These are phyloP conservation scores for Emmonsia crescens DNA, from an alignment of 2,329 filamentous ascomycete species.

Conservation along the genomic window DNA sequence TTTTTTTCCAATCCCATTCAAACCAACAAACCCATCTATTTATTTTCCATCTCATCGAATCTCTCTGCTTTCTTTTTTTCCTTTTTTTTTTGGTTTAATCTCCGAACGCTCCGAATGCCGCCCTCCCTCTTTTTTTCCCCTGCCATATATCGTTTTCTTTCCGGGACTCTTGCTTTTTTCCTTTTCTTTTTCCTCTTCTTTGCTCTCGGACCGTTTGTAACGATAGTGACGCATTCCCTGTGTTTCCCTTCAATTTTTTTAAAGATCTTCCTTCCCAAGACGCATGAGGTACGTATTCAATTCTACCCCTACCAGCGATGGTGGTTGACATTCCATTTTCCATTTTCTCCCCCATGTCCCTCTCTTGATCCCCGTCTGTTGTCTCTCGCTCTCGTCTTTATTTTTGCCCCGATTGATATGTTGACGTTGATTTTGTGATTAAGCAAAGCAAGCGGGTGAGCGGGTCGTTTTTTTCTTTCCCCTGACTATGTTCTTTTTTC, in stretches of 20 bases:
- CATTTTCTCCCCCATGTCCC: background rate
- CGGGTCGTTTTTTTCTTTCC: background rate
- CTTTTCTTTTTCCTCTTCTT: slow-evolving; percentile 3
- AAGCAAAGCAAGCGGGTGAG: background rate
- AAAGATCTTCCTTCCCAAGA: background rate
- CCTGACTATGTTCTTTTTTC: background rate
- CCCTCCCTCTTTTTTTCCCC: background rate
- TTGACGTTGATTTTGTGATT: background rate
- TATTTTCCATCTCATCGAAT: background rate
- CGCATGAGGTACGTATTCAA: background rate
- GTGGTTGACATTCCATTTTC: background rate
- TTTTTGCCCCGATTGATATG: background rate
- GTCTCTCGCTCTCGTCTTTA: background rate
- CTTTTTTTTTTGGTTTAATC: background rate
- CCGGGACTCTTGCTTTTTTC: background rate
- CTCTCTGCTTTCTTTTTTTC: background rate
- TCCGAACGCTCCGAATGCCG: background rate
- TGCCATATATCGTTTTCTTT: background rate
- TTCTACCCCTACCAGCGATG: background rate
- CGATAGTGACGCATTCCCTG: slow-evolving; percentile 1
- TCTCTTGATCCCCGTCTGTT: background rate
- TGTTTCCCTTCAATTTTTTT: background rate
- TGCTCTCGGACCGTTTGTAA: slow-evolving; percentile 1
- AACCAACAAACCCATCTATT: background rate
- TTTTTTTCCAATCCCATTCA: background rate